Percentiles rank a stretch among this genome's conserved stretches.
Conservation (phyloP, 306 rosid species). For the Rubus idaeus region DNA sequence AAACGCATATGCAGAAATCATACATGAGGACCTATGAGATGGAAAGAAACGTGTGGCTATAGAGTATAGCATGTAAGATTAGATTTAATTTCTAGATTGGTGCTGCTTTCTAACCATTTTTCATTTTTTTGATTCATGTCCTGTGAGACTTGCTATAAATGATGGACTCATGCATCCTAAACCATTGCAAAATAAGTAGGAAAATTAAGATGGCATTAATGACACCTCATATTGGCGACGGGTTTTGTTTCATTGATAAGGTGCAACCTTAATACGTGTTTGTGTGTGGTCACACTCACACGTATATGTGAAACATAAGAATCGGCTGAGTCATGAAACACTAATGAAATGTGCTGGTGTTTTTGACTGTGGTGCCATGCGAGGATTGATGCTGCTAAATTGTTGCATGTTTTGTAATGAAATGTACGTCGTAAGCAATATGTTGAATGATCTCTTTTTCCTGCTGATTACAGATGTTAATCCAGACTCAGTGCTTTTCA, state of each 20-base stretch:
- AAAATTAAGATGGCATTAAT: not conserved
- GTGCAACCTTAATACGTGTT: not conserved
- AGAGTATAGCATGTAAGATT: not conserved
- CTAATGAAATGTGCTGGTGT: not conserved
- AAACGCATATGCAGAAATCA: not conserved
- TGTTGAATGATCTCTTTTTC: constrained; percentile 12
- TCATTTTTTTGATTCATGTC: constrained; percentile 17
- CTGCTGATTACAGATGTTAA: constrained; percentile 46
- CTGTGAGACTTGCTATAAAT: not conserved
- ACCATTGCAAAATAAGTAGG: not conserved
- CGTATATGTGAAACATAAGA: not conserved
- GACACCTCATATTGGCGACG: not conserved
- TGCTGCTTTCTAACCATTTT: not conserved
- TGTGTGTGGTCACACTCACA: not conserved
- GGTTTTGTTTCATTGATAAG: not conserved
- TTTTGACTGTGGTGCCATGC: not conserved
- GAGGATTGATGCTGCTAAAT: not conserved
- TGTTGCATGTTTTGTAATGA: not conserved
- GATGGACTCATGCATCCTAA: not conserved
- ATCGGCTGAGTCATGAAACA: not conserved
- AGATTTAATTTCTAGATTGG: not conserved
- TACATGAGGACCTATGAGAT: not conserved
- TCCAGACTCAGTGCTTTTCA: constrained; percentile 48
- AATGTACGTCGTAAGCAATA: constrained; percentile 8
- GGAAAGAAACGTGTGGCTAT: not conserved